Percentiles rank a stretch among this genome's conserved stretches.
Evolutionary conservation across 1,284 basidiomycete genomes (phyloP).

Genomic region (Pholiota adiposa): DNA sequence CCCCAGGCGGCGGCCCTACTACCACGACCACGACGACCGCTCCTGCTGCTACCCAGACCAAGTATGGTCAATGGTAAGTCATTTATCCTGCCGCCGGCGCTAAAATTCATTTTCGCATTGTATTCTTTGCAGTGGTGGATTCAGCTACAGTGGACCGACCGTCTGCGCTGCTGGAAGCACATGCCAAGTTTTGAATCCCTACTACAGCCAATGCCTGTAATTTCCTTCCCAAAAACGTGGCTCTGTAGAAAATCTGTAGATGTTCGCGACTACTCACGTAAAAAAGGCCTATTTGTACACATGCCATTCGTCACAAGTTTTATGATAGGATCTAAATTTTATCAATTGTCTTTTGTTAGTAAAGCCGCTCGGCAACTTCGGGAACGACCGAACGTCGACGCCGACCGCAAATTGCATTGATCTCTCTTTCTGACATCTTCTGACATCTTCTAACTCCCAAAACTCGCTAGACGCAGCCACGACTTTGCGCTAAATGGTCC

Average conservation of each 20-base stretch:
- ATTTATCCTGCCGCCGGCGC: background rate
- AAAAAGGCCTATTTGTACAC: too few relatives aligned
- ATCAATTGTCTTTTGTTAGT: too few relatives aligned
- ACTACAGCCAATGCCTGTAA: slow-evolving; percentile 29
- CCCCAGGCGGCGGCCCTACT: slow-evolving; percentile 12
- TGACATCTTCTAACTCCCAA: too few relatives aligned
- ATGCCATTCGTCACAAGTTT: too few relatives aligned
- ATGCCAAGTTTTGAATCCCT: slow-evolving; percentile 25
- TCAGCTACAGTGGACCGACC: slow-evolving; percentile 26
- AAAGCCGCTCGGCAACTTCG: too few relatives aligned
- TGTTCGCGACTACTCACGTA: background rate
- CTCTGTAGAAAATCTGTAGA: background rate
- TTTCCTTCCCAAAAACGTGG: background rate
- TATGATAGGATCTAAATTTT: too few relatives aligned
- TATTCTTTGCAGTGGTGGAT: slow-evolving; percentile 21
- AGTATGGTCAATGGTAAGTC: slow-evolving; percentile 33
- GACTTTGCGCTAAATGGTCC: slow-evolving; percentile 21
- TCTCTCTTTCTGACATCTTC: too few relatives aligned
- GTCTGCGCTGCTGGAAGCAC: slow-evolving; percentile 25
- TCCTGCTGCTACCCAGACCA: slow-evolving; percentile 26
- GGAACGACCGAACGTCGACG: too few relatives aligned
- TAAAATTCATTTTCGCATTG: background rate
- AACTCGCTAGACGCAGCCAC: too few relatives aligned
- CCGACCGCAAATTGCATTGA: too few relatives aligned
- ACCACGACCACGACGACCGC: slow-evolving; percentile 20